phyloP scores from a whole-genome alignment of 805 yeast genomes.

The Diddensiella caesifluorescens region DNA sequence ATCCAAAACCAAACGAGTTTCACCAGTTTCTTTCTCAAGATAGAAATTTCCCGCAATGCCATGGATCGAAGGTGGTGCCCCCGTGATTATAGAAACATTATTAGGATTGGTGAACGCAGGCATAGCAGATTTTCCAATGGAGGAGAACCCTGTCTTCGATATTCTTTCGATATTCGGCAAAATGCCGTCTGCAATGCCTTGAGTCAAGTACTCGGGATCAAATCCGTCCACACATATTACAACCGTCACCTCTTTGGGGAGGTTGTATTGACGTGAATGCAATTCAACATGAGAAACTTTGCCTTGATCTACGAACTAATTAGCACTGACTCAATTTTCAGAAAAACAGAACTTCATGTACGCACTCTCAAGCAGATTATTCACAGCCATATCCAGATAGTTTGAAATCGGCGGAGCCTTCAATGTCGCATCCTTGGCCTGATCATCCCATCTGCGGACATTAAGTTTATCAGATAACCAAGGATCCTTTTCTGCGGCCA shows the following conservation, averaged over 20 bases:
- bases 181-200: conserved; percentile 6
- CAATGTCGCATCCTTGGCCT: conserved; percentile 12
- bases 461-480: conserved; percentile 13
- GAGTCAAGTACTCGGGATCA: conserved; percentile 9
- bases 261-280: conserved; percentile 2
- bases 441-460: conserved; percentile 15
- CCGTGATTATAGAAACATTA: conserved; percentile 8
- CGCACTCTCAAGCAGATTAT: conserved; percentile 6
- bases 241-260: conserved; percentile 6
- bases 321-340: too few relatives aligned
- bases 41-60: conserved; percentile 8
- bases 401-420: conserved; percentile 7
- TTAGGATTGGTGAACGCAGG: conserved; percentile 11
- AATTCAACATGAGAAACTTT: not conserved
- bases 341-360: not conserved
- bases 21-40: conserved; percentile 6
- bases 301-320: conserved; percentile 1
- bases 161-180: conserved; percentile 3
- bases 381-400: conserved; percentile 13
- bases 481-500: conserved; percentile 14
- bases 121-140: conserved; percentile 8
- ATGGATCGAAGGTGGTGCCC: conserved; percentile 7
- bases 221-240: conserved; percentile 11
- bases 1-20: conserved; percentile 9
- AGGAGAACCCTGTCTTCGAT: not conserved